These are phyloP conservation scores for Suillus variegatus DNA, from an alignment of 768 basidiomycete species.

Conservation along the genomic window DNA sequence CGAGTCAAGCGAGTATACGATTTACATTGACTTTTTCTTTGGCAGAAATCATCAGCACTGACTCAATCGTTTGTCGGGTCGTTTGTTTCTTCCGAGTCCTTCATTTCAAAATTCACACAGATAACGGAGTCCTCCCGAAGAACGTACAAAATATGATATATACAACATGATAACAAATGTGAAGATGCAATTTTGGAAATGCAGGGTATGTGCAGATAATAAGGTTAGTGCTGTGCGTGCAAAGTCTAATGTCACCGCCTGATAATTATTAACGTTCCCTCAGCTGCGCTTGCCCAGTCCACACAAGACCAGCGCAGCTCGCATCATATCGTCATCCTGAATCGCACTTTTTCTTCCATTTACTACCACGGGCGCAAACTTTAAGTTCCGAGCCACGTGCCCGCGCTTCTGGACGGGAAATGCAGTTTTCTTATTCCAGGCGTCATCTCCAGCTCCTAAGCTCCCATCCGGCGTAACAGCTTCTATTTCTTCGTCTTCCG, in stretches of 20 bases:
- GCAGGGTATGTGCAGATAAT: slow-evolving; percentile 8
- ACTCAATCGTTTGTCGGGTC: background rate
- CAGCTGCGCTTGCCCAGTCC: slow-evolving; percentile 41
- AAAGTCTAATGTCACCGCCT: background rate
- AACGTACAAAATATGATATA: background rate
- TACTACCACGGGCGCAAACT: background rate
- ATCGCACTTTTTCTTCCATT: slow-evolving; percentile 16
- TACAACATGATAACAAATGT: background rate
- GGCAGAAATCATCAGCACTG: background rate
- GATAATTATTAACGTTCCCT: background rate
- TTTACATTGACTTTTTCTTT: background rate
- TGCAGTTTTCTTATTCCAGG: slow-evolving; percentile 32
- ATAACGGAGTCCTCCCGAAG: background rate
- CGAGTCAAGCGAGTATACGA: background rate
- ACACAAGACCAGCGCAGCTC: slow-evolving; percentile 67
- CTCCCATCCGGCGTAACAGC: slow-evolving; percentile 64
- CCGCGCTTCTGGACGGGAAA: background rate
- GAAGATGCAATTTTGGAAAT: slow-evolving; percentile 4
- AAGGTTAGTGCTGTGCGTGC: slow-evolving; percentile 1
- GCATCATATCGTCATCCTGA: slow-evolving; percentile 69
- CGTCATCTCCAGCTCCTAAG: slow-evolving; percentile 41
- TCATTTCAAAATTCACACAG: background rate
- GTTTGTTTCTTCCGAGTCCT: background rate
- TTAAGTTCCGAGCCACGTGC: slow-evolving; percentile 6
- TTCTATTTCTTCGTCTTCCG: slow-evolving; percentile 67